Base-by-base conservation (phyloP, 2,329 filamentous ascomycete genomes). In the Phaeosphaeria sp. region DNA sequence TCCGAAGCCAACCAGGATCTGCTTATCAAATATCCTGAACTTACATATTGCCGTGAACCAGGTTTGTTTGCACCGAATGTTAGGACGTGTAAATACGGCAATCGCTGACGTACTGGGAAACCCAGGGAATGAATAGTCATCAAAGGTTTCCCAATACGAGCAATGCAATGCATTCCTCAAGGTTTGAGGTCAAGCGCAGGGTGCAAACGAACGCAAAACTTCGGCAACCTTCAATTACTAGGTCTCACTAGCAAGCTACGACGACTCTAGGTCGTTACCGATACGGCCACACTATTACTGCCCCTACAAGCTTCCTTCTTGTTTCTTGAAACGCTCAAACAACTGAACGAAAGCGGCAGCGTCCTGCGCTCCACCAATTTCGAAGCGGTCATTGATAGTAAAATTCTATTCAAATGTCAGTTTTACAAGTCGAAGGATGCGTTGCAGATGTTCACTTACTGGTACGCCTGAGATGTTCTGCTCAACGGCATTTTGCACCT, bases 351-450 rank as follows among this genome's bases (percentile, higher is more conserved):
- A 93, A 1, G 83, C 84, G 46, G 82, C 80, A 1, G 88, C 83
- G 58, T 92, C 90, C 77, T 93, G 88, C 1, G 90, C 91, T 1
- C 91, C 91, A 25, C 87, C 84, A 27, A 94, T 75, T 64, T 88
- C 84, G 74, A 87, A 89, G 64, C 80, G 81, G 1, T 82, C 88
- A 68, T 93, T 89, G 61, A 95, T 84, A 13, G 87, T 87, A 72
- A 92, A 93, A 73, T 90, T 86, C 41, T 43, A 11, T 20, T 11
- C 3, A 20, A 21, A 7, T 6, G n/a, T 43, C 41, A 43, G 41
- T 11, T 43, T 9, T 9, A 7, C 6, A 21, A 18, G 20, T 21
- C 20, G 41, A 3, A 43, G 7, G 20, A 4, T 41, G 11, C 9
- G 17, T n/a, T 43, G 6, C n/a, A 18, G 4, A 3, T 21, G 6